Evolutionary conservation across 768 basidiomycete genomes (phyloP).

Genomic region (Lanmaoa pseudosensibilis): DNA sequence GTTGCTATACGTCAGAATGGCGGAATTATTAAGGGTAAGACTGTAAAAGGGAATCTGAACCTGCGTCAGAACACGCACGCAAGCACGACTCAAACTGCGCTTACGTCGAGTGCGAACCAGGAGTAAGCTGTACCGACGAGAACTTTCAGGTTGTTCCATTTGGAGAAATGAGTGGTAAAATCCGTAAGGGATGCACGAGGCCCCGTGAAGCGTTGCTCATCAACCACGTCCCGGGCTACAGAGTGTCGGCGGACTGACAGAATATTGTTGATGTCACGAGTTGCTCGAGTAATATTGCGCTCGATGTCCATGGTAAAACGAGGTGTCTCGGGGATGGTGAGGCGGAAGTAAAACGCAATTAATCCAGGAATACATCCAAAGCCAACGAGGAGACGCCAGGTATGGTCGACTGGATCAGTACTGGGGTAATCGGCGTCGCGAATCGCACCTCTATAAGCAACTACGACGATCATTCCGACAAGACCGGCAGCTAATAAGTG

Average conservation of each 20-base stretch:
- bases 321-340: slow-evolving; percentile 90
- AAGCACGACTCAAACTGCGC: slow-evolving; percentile 24
- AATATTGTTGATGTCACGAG: slow-evolving; percentile 67
- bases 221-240: slow-evolving; percentile 45
- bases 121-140: slow-evolving; percentile 76
- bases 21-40: slow-evolving; percentile 76
- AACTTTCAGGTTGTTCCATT: slow-evolving; percentile 77
- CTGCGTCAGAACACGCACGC: neutral
- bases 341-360: slow-evolving; percentile 83
- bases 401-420: slow-evolving; percentile 61
- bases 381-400: slow-evolving; percentile 87
- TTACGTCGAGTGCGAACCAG: slow-evolving; percentile 87
- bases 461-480: slow-evolving; percentile 59
- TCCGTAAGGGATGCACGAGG: slow-evolving; percentile 68
- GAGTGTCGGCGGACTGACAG: slow-evolving; percentile 45
- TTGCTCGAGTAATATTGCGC: slow-evolving; percentile 70
- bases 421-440: slow-evolving; percentile 41
- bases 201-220: slow-evolving; percentile 51
- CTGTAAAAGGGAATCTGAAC: slow-evolving; percentile 84
- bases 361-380: slow-evolving; percentile 78
- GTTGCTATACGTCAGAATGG: slow-evolving; percentile 72
- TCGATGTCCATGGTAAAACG: slow-evolving; percentile 91
- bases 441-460: slow-evolving; percentile 61
- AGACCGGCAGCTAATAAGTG: slow-evolving; percentile 55
- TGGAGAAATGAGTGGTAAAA: slow-evolving; percentile 65